Evolutionary conservation across 805 yeast genomes (phyloP).

Genomic region (Pichia manshurica): DNA sequence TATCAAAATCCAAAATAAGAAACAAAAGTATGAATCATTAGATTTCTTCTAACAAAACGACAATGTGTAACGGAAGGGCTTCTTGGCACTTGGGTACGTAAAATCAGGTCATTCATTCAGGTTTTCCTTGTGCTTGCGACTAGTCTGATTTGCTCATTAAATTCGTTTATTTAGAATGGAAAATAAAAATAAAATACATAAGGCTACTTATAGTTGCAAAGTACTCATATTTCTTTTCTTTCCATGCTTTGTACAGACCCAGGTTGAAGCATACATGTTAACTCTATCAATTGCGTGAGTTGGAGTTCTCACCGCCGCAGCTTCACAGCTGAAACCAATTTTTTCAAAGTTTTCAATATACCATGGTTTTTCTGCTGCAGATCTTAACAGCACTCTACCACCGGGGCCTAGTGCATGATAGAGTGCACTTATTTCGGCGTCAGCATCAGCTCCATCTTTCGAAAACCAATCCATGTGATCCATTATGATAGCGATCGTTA

Average conservation of each 20-base stretch:
- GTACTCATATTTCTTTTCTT: conserved; percentile 47
- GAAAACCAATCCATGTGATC: conserved; percentile 93
- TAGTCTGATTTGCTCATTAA: too few species aligned
- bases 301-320: conserved; percentile 62
- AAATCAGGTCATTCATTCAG: too few species aligned
- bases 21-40: too few species aligned
- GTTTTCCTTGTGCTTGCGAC: too few species aligned
- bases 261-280: conserved; percentile 85
- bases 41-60: too few species aligned
- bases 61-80: too few species aligned
- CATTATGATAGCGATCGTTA: conserved; percentile 78
- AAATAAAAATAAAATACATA: too few species aligned
- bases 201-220: conserved; percentile 24
- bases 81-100: too few species aligned
- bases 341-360: conserved; percentile 63
- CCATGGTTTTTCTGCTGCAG: conserved; percentile 75
- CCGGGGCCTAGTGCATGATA: conserved; percentile 55
- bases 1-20: too few species aligned
- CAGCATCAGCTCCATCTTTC: conserved; percentile 57
- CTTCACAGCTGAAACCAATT: conserved; percentile 59
- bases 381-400: conserved; percentile 72
- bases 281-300: conserved; percentile 70
- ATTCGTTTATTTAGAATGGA: too few species aligned
- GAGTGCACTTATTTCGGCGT: conserved; percentile 59
- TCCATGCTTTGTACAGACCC: conserved; percentile 63